Evolutionary conservation across 306 rosid species (phyloP), one percentile per base, ranked within the genome.

Genomic region (Clitoria ternatea): DNA sequence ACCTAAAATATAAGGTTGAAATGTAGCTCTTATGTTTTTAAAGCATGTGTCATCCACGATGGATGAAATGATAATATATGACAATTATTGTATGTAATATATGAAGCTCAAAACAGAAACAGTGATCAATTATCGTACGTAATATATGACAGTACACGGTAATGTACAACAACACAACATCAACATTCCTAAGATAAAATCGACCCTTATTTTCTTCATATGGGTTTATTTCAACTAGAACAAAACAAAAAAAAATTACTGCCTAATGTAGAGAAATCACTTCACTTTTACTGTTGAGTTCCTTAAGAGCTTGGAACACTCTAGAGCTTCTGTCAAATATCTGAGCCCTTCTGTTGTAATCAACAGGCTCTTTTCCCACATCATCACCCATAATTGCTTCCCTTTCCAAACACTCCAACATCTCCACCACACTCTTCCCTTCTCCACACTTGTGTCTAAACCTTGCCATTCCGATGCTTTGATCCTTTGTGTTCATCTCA

Each of bases 341-440:
- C 60, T 79, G 76, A 33, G 98, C 98, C 82, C 96, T 90, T 23
- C 96, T 44, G 27, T 84, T 84, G 44, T 92, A 90, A 82, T 92
- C 96, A 23, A 20, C 53, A 11, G 96, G 88, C 11, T 88, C 89
- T 48, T 78, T 88, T 2, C 98, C 98, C 22, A 77, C 80, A 62
- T 90, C 97, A 36, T 85, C 96, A 23, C 97, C 96, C 97, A 92
- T 90, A 6, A 92, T 86, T 19, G 98, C 98, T 75, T 90, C 96
- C 36, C 61, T 71, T 70, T 88, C 98, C 80, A 92, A 69, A 81
- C 91, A 90, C 73, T 88, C 96, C 61, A 92, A 69, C 40, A 86
- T 8, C 61, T 92, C 92, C 77, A 85, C 88, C 30, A 74, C 45
- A 6, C 82, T 92, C 7, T 73, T 49, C 50, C 65, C 45, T 66